Base-by-base conservation (phyloP, 768 basidiomycete genomes). In the Krasilnikovozyma curviuscula region DNA sequence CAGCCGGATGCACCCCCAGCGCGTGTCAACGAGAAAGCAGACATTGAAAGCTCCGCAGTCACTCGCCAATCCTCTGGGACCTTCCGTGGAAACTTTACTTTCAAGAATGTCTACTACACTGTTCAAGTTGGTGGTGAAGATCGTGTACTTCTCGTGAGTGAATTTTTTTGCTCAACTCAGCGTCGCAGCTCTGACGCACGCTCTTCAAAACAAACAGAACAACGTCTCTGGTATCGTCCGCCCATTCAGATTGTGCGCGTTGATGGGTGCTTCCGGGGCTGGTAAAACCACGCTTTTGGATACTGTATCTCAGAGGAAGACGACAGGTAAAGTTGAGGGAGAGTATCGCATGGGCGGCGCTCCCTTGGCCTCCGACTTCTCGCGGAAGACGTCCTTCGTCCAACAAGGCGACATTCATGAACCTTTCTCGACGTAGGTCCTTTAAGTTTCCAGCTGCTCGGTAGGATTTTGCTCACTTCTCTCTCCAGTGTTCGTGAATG, bases 21-120 rank as follows among this genome's bases (percentile, higher is more conserved):
- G 3, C 21, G 13, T 4, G 39, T 18, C 5, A 16, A n/a, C 30
- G 29, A 32, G 44, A 45, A 45, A n/a, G 4, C 3, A 24, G 16
- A 4, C 16, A 10, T 43, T 28, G 9, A 27, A 10, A 28, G 7
- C 41, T 7, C 10, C 41, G n/a, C n/a, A n/a, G n/a, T n/a, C n/a
- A n/a, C n/a, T n/a, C n/a, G n/a, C n/a, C n/a, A n/a, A n/a, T n/a
- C n/a, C n/a, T n/a, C n/a, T n/a, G n/a, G n/a, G n/a, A n/a, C n/a
- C n/a, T n/a, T n/a, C n/a, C n/a, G n/a, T n/a, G n/a, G n/a, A n/a
- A 29, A 13, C 13, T 47, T 47, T 37, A 47, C 45, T 5, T 47
- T 35, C 34, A 35, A 47, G 45, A 24, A 37, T 3, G 33, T 47
- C 8, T 5, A 3, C 3, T 47, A 47, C 34, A 47, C 34, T 14